phyloP scores from a whole-genome alignment of 768 basidiomycete species.

The Panus rudis region DNA sequence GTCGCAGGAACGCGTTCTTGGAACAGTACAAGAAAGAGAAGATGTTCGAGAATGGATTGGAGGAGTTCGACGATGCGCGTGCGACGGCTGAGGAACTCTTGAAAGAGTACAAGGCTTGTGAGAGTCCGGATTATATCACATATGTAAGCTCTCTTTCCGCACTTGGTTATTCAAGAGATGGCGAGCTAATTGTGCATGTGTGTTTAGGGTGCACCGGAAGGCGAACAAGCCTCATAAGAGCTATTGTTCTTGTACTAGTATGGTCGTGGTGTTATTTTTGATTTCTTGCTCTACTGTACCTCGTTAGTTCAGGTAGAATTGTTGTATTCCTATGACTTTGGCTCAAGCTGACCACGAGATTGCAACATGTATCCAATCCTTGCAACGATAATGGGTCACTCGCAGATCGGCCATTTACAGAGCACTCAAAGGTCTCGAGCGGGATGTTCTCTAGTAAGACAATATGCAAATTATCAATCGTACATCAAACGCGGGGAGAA shows the following conservation, averaged over 20 bases:
- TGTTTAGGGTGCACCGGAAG: slow-evolving; percentile 27
- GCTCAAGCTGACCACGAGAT: too few relatives aligned
- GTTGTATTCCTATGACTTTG: too few relatives aligned
- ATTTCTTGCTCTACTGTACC: not conserved
- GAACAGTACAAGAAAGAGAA: slow-evolving; percentile 98
- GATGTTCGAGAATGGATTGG: slow-evolving; percentile 87
- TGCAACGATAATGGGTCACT: too few relatives aligned
- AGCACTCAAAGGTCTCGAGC: too few relatives aligned
- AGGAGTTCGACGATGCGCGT: slow-evolving; percentile 97
- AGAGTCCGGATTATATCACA: slow-evolving; percentile 90
- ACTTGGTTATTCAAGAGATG: not conserved
- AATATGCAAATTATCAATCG: too few relatives aligned
- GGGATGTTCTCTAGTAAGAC: too few relatives aligned
- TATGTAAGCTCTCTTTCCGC: slow-evolving; percentile 45
- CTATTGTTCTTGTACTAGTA: too few relatives aligned
- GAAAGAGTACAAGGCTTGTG: slow-evolving; percentile 94
- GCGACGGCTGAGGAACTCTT: slow-evolving; percentile 82
- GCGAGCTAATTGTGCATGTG: not conserved
- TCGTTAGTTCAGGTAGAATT: too few relatives aligned
- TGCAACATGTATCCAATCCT: too few relatives aligned
- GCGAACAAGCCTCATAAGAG: slow-evolving; percentile 20
- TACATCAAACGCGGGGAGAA: too few relatives aligned
- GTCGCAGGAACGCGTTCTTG: slow-evolving; percentile 87
- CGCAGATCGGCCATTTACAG: too few relatives aligned
- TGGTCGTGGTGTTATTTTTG: too few relatives aligned